phyloP scores from a whole-genome alignment of 257 asterid species.

The Capsicum rhomboideum region DNA sequence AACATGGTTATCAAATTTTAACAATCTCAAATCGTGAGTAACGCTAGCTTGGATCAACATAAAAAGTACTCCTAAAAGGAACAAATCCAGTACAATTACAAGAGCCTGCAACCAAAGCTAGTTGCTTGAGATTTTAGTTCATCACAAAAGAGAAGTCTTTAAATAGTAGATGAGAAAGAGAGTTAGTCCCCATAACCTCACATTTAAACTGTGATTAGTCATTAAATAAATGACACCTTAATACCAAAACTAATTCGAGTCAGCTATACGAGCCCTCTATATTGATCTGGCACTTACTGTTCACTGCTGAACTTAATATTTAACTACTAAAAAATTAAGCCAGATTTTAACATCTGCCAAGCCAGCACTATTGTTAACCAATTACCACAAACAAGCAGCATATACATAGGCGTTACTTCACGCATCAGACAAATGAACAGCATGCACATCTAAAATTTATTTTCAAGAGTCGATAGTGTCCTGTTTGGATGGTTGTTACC shows the following conservation, averaged over 20 bases:
- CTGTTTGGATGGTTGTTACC: too few species aligned
- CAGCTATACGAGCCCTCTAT: background rate
- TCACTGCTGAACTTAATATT: background rate
- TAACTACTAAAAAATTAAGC: background rate
- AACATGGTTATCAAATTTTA: background rate
- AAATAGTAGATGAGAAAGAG: background rate
- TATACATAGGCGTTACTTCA: background rate
- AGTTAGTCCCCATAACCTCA: background rate
- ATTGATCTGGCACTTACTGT: too few species aligned
- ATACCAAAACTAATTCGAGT: background rate
- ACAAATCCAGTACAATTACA: background rate
- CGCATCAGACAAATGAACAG: background rate
- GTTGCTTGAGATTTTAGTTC: background rate
- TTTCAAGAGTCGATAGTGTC: background rate
- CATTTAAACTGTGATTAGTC: background rate
- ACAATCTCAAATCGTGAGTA: background rate
- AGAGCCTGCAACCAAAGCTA: background rate
- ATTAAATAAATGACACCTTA: background rate
- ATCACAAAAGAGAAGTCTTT: background rate
- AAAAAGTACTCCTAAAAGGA: background rate
- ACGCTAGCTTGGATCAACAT: background rate
- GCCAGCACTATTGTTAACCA: background rate
- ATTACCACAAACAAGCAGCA: background rate
- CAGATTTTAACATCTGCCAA: background rate
- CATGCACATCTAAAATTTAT: background rate